phyloP scores from a whole-genome alignment of 2,329 filamentous ascomycete species.

The Scopulariopsis brevicaulis region DNA sequence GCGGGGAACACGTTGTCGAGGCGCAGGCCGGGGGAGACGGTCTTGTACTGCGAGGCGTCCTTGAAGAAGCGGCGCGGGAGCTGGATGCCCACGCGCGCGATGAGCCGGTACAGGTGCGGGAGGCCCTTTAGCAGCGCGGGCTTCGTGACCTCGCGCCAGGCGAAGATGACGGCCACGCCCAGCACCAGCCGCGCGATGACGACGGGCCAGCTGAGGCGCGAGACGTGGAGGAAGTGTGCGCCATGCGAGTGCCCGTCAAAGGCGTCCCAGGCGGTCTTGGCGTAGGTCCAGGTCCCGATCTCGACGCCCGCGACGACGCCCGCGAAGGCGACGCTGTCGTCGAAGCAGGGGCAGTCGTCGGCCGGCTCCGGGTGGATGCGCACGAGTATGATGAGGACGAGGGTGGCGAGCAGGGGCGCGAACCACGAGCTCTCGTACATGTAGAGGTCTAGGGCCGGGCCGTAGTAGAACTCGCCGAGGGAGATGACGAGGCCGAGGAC shows the following conservation, averaged over 20 bases:
- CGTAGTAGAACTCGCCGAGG: constrained; percentile 47
- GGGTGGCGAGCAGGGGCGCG: constrained; percentile 50
- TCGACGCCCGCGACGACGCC: constrained; percentile 82
- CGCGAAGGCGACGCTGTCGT: constrained; percentile 88
- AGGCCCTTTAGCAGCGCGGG: constrained; percentile 65
- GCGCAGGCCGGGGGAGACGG: constrained; percentile 56
- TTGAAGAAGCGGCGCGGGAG: constrained; percentile 87
- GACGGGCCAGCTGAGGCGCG: constrained; percentile 52
- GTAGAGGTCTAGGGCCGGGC: constrained; percentile 55
- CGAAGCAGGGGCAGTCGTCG: constrained; percentile 93
- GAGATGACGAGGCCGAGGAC: constrained; percentile 59
- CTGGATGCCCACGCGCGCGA: constrained; percentile 68
- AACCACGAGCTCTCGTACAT: constrained; percentile 53
- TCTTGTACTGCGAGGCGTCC: constrained; percentile 80
- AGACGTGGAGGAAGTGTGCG: constrained; percentile 51
- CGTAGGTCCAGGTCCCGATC: constrained; percentile 74
- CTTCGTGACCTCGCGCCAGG: constrained; percentile 87
- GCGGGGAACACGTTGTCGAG: constrained; percentile 81
- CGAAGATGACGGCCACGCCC: constrained; percentile 74
- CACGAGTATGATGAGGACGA: constrained; percentile 64
- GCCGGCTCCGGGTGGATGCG: constrained; percentile 91
- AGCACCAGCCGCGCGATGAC: constrained; percentile 59
- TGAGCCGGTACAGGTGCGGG: constrained; percentile 76
- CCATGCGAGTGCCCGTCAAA: constrained; percentile 30
- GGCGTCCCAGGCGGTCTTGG: constrained; percentile 34